phyloP scores from a whole-genome alignment of 768 basidiomycete species.

The Krasilnikovozyma curviuscula region DNA sequence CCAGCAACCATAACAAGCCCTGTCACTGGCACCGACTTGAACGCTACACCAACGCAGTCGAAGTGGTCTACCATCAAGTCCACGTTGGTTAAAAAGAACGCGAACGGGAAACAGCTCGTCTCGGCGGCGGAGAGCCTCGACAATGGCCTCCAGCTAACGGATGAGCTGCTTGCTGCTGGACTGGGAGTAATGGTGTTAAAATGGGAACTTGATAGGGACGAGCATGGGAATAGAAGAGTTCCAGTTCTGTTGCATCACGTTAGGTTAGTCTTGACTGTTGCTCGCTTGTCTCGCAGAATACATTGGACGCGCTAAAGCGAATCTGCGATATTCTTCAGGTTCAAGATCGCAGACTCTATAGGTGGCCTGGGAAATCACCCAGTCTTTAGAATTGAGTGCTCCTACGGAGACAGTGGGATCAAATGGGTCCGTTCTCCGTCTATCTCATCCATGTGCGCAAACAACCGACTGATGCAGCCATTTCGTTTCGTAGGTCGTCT shows the following conservation, averaged over 20 bases:
- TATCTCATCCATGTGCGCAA: neutral
- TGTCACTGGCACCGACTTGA: no score
- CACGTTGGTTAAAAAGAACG: no score
- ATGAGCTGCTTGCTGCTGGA: slow-evolving; percentile 24
- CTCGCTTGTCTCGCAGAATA: neutral
- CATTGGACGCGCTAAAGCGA: slow-evolving; percentile 9
- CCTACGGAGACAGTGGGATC: slow-evolving; percentile 79
- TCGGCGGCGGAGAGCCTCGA: no score
- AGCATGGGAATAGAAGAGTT: slow-evolving; percentile 24
- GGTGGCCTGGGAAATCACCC: slow-evolving; percentile 21
- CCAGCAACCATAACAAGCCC: no score
- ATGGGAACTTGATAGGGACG: slow-evolving; percentile 26
- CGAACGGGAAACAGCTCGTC: no score
- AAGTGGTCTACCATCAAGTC: no score
- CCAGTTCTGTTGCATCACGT: slow-evolving; percentile 21
- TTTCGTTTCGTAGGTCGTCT: slow-evolving; percentile 21
- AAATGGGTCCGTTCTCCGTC: slow-evolving; percentile 57
- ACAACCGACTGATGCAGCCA: neutral
- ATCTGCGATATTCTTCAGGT: slow-evolving; percentile 15
- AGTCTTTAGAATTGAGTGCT: slow-evolving; percentile 38
- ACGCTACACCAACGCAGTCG: no score
- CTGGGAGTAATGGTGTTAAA: slow-evolving; percentile 27
- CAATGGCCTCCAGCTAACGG: slow-evolving; percentile 20
- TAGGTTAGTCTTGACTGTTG: neutral
- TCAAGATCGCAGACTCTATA: slow-evolving; percentile 26